Base-by-base conservation (phyloP, 2,329 filamentous ascomycete species). In the Pyricularia pennisetigena region DNA sequence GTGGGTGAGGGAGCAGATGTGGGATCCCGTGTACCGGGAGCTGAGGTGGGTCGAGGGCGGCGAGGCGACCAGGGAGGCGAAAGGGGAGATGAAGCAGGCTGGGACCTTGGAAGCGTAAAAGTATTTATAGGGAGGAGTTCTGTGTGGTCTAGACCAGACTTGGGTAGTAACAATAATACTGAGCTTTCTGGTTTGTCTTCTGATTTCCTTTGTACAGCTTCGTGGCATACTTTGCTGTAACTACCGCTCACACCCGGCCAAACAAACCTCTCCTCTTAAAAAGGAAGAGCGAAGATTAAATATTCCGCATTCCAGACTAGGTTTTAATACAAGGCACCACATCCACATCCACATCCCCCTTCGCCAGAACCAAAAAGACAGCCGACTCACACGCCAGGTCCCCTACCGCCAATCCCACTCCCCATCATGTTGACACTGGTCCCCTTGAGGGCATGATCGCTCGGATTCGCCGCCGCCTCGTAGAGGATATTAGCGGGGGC, bases 401-500 rank as follows among this genome's bases (percentile, higher is more conserved):
- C 66, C 10, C 66, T 28, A 6, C 81, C 79, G 2, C 85, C 84
- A 73, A 88, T 82, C 0, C 81, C 80, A 69, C 82, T 82, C 0
- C 85, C 85, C 78, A 88, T 82, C 76, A 82, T 78, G 72, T 85
- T 86, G 62, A 83, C 76, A 63, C 74, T 77, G 65, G 82, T 82
- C 8, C 86, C 86, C 80, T 87, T 88, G 26, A 90, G 28, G 79
- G 85, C 86, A 80, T 99, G 95, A 80, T 99, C 95, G 64, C 82
- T 86, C 14, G 94, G 95, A 77, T 97, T 97, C 49, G 95, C 90
- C 29, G 94, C 94, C 23, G 93, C 91, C 84, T 99, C 95, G 78
- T 98, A 99, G 70, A 97, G 74, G 73, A 98, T 94, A 72, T 90
- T 93, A 7, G 90, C 82, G 0, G 95, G 93, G 76, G 94, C 92